Base-by-base conservation (phyloP, 441 rosid genomes). In the Kokia cookei region DNA sequence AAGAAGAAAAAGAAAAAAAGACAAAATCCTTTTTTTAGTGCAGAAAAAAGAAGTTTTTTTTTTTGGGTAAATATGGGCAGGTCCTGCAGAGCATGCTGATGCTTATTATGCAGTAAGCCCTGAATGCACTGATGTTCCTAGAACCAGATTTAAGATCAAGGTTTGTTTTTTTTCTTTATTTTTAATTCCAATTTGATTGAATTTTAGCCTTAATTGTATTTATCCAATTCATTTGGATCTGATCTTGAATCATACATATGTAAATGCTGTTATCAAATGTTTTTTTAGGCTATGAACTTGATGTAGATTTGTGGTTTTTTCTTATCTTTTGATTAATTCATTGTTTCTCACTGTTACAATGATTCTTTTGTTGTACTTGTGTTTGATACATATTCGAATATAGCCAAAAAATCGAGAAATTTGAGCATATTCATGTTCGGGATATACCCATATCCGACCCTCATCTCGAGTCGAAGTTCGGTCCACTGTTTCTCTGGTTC, bases 81-180 rank as follows among this genome's bases (percentile, higher is more conserved):
- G 79, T 50, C 59, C 81, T 3, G 88, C 90, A 64, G 89, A 87
- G 59, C 89, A 93, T 57, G 90, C 94, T 62, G 98, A 94, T 87
- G 86, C 97, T 81, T 94, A 88, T 81, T 94, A 94, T 69, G 80
- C 79, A 86, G 92, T 94, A 81, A 89, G 98, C 40, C 90, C 95
- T 65, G 97, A 92, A 57, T 94, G 98, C 86, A 87, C 88, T 62
- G 95, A 94, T 83, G 97, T 90, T 70, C 97, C 98, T 26, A 91
- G 82, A 72, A 83, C 96, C 80, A 84, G 84, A 84, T 93, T 93
- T 86, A 93, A 89, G 79, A 93, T 93, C 89, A 91, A 83, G 92
- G 98, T 93, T 76, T 65, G 87, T 10, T 26, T 27, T 32, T 29
- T 61, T 32, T 12, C 43, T 61, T 48, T 67, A 27, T 67, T 27